Evolutionary conservation across 495 filamentous ascomycete species (phyloP), one percentile per base, ranked within the genome.

Genomic region (Recurvomyces mirabilis): DNA sequence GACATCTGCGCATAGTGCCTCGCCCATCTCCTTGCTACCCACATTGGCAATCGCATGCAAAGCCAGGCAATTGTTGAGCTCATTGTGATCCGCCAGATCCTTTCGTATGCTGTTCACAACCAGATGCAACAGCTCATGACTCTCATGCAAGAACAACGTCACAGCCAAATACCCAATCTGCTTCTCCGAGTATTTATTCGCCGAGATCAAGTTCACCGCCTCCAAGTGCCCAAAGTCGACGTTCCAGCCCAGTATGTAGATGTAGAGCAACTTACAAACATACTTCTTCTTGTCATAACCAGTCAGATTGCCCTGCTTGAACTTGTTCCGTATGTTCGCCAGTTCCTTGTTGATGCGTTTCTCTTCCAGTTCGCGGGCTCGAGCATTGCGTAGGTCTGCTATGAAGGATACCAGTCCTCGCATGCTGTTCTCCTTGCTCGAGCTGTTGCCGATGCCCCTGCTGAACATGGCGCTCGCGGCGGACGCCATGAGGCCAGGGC

Each of bases 221-320:
- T 99, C 93, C 26, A 96, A 77, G 60, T 99, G 93, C 18, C 93
- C 93, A 60, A 99, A 99, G 61, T 96, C 93, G 65, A 99, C 88
- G 59, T 99, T 93, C 80, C 93, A 99, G 6, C 93, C 93, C 38
- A 96, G 78, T 45, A 99, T 99, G 62, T 99, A 99, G 54, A 99
- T 95, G 59, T 99, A 99, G 34, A 99, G 75, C 51, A 99, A 74
- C 78, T 98, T 98, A 82, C 93, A 99, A 34, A 99, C 93, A 60
- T 99, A 99, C 83, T 99, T 99, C 74, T 99, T 99, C 73, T 93
- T 94, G 65, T 94, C 84, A 57, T 99, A 99, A 38, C 93, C 93
- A 24, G 36, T 42, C 46, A 53, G 37, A 43, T 42, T 52, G 59
- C 56, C 70, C 75, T 74, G 77, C 74, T 82, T 82, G 62, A 86